Base-by-base conservation (phyloP, 352 stramenopile species). In the Blastocystis sp. region DNA sequence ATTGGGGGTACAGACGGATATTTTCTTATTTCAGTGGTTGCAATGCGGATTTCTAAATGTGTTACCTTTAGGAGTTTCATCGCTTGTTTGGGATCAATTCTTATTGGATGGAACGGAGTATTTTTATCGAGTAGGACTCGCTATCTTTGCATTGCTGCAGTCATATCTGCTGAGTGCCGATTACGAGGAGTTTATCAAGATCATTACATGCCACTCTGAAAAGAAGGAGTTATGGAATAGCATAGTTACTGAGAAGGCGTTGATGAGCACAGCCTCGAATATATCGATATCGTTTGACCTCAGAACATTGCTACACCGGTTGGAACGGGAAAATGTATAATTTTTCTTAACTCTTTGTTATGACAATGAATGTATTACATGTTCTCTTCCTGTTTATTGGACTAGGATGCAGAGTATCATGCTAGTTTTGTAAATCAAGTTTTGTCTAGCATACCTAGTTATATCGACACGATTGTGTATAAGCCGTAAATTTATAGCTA, bases 11-110 rank as follows among this genome's bases (percentile, higher is more conserved):
- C 63, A 39, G 45, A 75, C 63, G 18, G 63, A 75, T 41, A 47
- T 75, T n/a, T 75, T 75, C 63, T 75, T 75, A 23, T 75, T 75
- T 75, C 63, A 75, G 63, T 75, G 63, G 63, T 26, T 75, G 26
- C 63, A 75, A 15, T 75, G 63, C 23, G 63, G 63, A 26, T 75
- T 75, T 75, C 29, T 75, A 8, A 75, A 15, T 41, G 63, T 75
- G 18, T 75, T 75, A 41, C 63, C 63, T 5, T 47, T 75, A 4
- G 63, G 29, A 53, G 63, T 75, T 37, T 23, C 63, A 41, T 41
- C 63, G 5, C 5, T 41, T 23, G 45, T 75, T 50, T 75, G 63
- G 63, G 63, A 75, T 47, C 45, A 8, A 4, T 75, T 75, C 63
- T 41, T 75, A 15, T 11, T 75, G 20, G 63, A 75, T 41, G 63